Evolutionary conservation across 1,284 basidiomycete genomes (phyloP).

Genomic region (Coniophora puteana): DNA sequence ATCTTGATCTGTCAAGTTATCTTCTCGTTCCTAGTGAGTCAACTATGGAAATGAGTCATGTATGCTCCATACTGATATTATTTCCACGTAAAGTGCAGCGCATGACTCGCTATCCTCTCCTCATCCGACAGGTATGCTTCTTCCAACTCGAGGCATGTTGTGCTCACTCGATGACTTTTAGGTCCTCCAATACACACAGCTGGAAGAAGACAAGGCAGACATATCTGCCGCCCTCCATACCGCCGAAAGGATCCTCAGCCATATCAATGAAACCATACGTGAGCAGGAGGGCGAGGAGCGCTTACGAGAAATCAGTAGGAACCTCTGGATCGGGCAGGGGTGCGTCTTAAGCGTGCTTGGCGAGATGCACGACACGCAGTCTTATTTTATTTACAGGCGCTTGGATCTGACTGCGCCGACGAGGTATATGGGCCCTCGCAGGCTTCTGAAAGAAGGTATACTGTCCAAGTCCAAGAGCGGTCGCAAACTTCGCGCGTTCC

Average conservation of each 20-base stretch:
- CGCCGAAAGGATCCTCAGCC: constrained; percentile 70
- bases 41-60: not conserved
- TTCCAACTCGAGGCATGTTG: too few species aligned
- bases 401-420: constrained; percentile 91
- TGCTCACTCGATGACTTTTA: constrained; percentile 30
- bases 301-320: constrained; percentile 67
- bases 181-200: constrained; percentile 74
- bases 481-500: constrained; percentile 69
- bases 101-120: constrained; percentile 86
- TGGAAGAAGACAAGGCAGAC: constrained; percentile 29
- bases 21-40: constrained; percentile 83
- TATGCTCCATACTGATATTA: constrained; percentile 1
- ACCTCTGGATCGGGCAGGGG: constrained; percentile 87
- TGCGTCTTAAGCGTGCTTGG: constrained; percentile 30
- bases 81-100: constrained; percentile 74
- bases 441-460: constrained; percentile 76
- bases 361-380: not conserved
- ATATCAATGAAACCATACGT: constrained; percentile 89
- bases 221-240: constrained; percentile 58
- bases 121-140: constrained; percentile 70
- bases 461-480: constrained; percentile 84
- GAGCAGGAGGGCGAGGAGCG: constrained; percentile 79
- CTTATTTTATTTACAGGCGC: constrained; percentile 45
- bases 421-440: constrained; percentile 71
- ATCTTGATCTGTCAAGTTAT: constrained; percentile 88